These are phyloP conservation scores for Arabis hirsuta DNA, from an alignment of 345 rosid genomes.

Conservation along the genomic window DNA sequence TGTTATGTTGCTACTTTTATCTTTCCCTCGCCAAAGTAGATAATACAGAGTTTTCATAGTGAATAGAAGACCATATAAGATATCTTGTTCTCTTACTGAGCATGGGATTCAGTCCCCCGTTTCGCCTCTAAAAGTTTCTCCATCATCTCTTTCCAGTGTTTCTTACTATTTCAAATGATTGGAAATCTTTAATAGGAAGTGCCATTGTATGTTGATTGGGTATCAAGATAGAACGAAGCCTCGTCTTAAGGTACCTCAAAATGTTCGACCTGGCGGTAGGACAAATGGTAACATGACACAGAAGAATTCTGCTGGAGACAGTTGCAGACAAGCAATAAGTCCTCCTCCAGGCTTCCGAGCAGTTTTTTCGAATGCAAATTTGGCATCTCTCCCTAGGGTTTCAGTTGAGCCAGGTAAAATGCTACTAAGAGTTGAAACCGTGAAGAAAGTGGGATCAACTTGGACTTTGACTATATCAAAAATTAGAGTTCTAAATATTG, in stretches of 20 bases:
- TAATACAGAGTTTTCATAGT: slow-evolving; percentile 27
- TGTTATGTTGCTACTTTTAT: slow-evolving; percentile 15
- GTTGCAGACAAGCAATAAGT: slow-evolving; percentile 41
- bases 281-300: slow-evolving; percentile 37
- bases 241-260: slow-evolving; percentile 40
- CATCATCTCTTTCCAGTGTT: slow-evolving; percentile 10
- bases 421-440: slow-evolving; percentile 8
- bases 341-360: slow-evolving; percentile 39
- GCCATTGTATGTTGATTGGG: slow-evolving; percentile 82
- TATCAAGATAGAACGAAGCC: slow-evolving; percentile 59
- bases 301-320: slow-evolving; percentile 35
- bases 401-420: slow-evolving; percentile 48
- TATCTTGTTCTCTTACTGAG: slow-evolving; percentile 26
- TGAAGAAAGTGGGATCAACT: slow-evolving; percentile 22
- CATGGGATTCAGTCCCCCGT: slow-evolving; percentile 14
- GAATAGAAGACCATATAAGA: slow-evolving; percentile 23
- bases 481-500: not conserved
- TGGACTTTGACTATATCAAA: slow-evolving; percentile 3
- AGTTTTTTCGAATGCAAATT: slow-evolving; percentile 22
- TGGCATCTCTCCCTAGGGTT: slow-evolving; percentile 33
- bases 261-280: slow-evolving; percentile 36
- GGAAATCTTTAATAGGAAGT: slow-evolving; percentile 59
- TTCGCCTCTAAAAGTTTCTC: slow-evolving; percentile 20
- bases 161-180: slow-evolving; percentile 30
- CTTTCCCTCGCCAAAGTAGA: not conserved